phyloP scores from a whole-genome alignment of 257 asterid species.

The Cordia subcordata region DNA sequence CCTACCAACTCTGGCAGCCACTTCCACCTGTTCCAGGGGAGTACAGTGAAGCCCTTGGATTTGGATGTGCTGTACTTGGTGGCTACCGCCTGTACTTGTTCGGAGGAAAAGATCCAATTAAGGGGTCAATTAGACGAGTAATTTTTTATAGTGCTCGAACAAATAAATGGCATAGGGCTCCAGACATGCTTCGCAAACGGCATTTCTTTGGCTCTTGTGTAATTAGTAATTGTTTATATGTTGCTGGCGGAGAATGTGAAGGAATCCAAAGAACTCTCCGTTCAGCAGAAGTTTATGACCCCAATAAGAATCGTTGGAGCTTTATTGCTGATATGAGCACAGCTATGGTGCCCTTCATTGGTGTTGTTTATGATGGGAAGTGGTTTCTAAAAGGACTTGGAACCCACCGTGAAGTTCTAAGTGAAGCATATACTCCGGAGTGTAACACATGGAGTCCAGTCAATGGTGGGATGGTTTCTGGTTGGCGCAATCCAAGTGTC shows the following conservation, averaged over 20 bases:
- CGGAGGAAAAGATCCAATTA: conserved; percentile 46
- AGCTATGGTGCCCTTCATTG: conserved; percentile 52
- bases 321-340: conserved; percentile 44
- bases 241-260: conserved; percentile 55
- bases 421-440: conserved; percentile 39
- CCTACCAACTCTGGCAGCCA: conserved; percentile 48
- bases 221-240: conserved; percentile 43
- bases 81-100: conserved; percentile 45
- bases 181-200: conserved; percentile 45
- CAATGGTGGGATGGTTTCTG: conserved; percentile 38
- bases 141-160: conserved; percentile 46
- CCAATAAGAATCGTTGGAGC: conserved; percentile 43
- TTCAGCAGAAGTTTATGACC: conserved; percentile 48
- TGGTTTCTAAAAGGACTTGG: conserved; percentile 50
- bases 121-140: conserved; percentile 47
- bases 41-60: conserved; percentile 48
- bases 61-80: conserved; percentile 51
- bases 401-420: conserved; percentile 36
- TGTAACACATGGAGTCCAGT: conserved; percentile 31
- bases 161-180: conserved; percentile 52
- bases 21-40: conserved; percentile 51
- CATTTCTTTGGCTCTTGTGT: conserved; percentile 46
- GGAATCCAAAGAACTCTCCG: conserved; percentile 45
- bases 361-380: conserved; percentile 39
- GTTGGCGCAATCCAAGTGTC: conserved; percentile 46